Evolutionary conservation across 192 early-diverging fungal species (phyloP).

Genomic region (Coemansia umbellata): DNA sequence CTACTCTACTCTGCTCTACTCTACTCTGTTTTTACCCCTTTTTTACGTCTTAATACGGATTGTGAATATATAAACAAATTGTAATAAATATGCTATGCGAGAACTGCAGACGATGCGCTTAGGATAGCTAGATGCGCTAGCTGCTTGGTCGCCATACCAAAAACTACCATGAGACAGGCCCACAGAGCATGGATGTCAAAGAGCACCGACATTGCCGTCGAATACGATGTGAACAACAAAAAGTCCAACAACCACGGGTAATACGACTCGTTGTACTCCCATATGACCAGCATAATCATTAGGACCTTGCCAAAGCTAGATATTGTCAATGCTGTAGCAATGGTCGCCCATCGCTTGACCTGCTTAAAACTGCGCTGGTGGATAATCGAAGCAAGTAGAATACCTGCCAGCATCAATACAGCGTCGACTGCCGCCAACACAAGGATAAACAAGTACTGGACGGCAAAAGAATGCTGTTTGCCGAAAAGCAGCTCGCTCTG

Average conservation of each 20-base stretch:
- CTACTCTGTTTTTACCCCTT: no score
- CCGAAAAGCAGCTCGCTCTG: conserved; percentile 58
- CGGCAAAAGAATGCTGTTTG: conserved; percentile 56
- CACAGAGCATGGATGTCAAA: conserved; percentile 38
- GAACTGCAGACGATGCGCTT: conserved; percentile 9
- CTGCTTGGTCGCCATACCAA: conserved; percentile 41
- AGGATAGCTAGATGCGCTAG: conserved; percentile 24
- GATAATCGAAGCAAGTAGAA: conserved; percentile 29
- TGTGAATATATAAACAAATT: not conserved
- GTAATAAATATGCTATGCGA: not conserved
- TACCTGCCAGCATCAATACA: conserved; percentile 29
- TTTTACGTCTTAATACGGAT: no score
- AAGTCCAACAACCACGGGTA: conserved; percentile 77
- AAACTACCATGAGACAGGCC: conserved; percentile 40
- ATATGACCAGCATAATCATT: conserved; percentile 84
- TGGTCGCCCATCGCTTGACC: conserved; percentile 27
- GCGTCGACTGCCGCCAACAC: conserved; percentile 57
- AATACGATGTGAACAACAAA: conserved; percentile 71
- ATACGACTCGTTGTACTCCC: conserved; percentile 83
- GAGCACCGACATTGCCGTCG: conserved; percentile 58
- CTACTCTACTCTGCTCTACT: no score
- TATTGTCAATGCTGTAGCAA: conserved; percentile 66
- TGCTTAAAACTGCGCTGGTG: conserved; percentile 27
- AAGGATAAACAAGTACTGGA: conserved; percentile 76
- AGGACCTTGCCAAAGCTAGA: conserved; percentile 86